Percentiles rank a stretch among this genome's conserved stretches.
Evolutionary conservation across 805 yeast genomes (phyloP).

Genomic region (Yamadazyma laniorum): DNA sequence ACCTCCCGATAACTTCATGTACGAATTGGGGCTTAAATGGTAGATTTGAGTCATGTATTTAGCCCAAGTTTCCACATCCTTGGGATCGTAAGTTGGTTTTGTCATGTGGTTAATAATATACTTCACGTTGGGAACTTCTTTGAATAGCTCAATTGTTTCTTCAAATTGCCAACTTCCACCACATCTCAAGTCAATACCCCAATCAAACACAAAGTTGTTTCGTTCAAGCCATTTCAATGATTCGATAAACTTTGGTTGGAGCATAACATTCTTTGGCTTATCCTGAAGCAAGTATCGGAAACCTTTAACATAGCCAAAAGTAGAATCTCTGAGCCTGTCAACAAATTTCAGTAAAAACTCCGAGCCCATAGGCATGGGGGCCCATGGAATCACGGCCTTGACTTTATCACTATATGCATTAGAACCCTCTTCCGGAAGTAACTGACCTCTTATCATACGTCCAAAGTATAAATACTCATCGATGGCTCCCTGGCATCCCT

Average conservation of each 20-base stretch:
- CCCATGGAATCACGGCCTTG: slow-evolving; percentile 44
- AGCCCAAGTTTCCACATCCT: slow-evolving; percentile 18
- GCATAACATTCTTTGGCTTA: slow-evolving; percentile 37
- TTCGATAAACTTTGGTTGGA: slow-evolving; percentile 23
- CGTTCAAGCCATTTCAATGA: slow-evolving; percentile 33
- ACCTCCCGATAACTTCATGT: slow-evolving; percentile 41
- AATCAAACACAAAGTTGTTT: slow-evolving; percentile 34
- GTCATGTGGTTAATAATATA: slow-evolving; percentile 43
- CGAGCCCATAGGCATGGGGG: slow-evolving; percentile 38
- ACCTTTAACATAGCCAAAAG: slow-evolving; percentile 29
- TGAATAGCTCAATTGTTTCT: slow-evolving; percentile 30
- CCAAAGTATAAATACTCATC: slow-evolving; percentile 19
- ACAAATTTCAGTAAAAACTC: slow-evolving; percentile 17
- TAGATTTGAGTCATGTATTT: slow-evolving; percentile 19
- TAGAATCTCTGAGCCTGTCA: slow-evolving; percentile 11
- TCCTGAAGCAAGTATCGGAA: slow-evolving; percentile 45
- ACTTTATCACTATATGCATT: slow-evolving; percentile 11
- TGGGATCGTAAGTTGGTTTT: slow-evolving; percentile 33
- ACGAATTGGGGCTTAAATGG: slow-evolving; percentile 20
- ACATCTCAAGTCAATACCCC: slow-evolving; percentile 39
- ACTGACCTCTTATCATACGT: slow-evolving; percentile 13
- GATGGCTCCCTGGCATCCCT: slow-evolving; percentile 24
- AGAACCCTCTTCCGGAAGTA: slow-evolving; percentile 13
- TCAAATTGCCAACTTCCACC: slow-evolving; percentile 42
- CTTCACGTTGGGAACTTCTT: slow-evolving; percentile 23